Base-by-base conservation (phyloP, 192 early-diverging fungal genomes). In the Umbelopsis sp. region DNA sequence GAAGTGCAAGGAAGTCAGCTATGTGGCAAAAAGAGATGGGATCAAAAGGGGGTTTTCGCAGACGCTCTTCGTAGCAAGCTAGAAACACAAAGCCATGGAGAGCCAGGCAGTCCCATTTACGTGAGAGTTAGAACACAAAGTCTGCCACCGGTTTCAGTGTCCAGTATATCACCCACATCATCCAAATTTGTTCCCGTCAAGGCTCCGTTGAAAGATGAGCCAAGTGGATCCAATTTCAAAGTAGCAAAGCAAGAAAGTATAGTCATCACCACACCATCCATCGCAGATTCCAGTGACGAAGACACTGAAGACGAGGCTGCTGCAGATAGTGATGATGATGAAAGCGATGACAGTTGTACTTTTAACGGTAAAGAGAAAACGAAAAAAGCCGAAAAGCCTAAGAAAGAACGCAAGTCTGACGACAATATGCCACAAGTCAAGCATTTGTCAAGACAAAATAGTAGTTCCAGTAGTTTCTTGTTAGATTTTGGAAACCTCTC, bases 11-110 rank as follows among this genome's bases (percentile, higher is more conserved):
- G 51, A 15, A 61, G 30, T 7, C 15, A 30, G 4, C 35, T 61
- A 61, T 61, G 55, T n/a, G 27, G 33, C 27, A 61, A 35, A 33
- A 61, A 61, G 25, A 27, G 55, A 35, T 61, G 55, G 55, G 55
- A 61, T 35, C 55, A 61, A 35, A 61, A 61, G 18, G 55, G 55
- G 10, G 30, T 61, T 35, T 61, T 61, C 5, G 11, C 55, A 4
- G 55, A 61, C 13, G 55, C 27, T 4, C 55, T 61, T 18, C 55
- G 33, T n/a, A 27, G 30, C 9, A 61, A 61, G 33, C 25, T 61
- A 18, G 55, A 61, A 10, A 41, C 37, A 41, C 37, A 41, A 6
- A 4, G 37, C 37, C 5, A 41, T 0, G 37, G 0, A 9, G 37
- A 1, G 37, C 37, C 37, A 9, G 5, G 7, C 10, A 41, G 37